phyloP scores from a whole-genome alignment of 2,329 filamentous ascomycete species.

The Colletotrichum liriopes region DNA sequence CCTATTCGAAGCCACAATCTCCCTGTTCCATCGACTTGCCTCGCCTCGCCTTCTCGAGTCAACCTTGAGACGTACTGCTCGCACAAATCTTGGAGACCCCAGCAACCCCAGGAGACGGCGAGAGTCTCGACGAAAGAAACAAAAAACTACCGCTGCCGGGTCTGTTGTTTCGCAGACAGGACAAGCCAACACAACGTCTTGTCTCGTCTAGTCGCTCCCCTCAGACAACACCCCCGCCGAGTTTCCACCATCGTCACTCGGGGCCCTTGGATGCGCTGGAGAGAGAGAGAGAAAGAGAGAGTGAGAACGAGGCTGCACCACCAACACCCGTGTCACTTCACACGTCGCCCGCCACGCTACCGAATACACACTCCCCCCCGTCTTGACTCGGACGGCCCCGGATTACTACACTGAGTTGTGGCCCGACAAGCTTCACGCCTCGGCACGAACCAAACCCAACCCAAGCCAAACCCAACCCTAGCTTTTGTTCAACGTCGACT shows the following conservation, averaged over 20 bases:
- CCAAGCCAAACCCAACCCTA: conserved; percentile 10
- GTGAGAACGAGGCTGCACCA: conserved; percentile 38
- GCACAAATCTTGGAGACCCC: conserved; percentile 30
- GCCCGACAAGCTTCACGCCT: conserved; percentile 25
- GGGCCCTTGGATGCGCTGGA: conserved; percentile 31
- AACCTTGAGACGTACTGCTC: conserved; percentile 26
- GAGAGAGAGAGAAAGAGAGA: conserved; percentile 10
- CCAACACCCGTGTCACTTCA: conserved; percentile 23
- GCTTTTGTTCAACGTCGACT: conserved; percentile 28
- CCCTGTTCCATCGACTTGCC: conserved; percentile 36
- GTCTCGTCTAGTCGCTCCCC: neutral
- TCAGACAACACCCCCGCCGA: conserved; percentile 24
- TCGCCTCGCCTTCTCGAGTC: conserved; percentile 26
- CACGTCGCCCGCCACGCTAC: conserved; percentile 3
- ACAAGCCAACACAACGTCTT: conserved; percentile 19
- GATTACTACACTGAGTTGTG: conserved; percentile 7
- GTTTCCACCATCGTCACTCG: conserved; percentile 30
- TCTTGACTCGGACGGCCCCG: conserved; percentile 24
- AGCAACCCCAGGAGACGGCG: neutral
- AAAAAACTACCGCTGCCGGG: neutral
- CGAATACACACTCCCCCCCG: conserved; percentile 6
- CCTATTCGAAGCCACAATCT: conserved; percentile 41
- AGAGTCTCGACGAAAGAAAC: conserved; percentile 19
- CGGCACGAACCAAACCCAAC: neutral
- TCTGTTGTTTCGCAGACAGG: conserved; percentile 27